These are phyloP conservation scores for Colletotrichum plurivorum DNA, from an alignment of 2,329 filamentous ascomycete species.

Conservation along the genomic window DNA sequence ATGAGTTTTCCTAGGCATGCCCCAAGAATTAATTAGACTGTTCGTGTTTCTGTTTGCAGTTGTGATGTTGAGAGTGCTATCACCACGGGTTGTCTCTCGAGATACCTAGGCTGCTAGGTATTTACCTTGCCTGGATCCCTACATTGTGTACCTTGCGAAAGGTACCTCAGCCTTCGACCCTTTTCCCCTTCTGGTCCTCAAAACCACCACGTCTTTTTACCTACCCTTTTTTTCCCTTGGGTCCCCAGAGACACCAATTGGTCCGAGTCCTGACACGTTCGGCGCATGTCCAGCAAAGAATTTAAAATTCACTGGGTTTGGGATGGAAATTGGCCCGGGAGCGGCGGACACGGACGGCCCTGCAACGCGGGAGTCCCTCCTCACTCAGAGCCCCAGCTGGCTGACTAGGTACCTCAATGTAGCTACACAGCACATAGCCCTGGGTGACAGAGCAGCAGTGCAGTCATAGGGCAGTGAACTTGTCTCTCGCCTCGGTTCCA, in stretches of 20 bases:
- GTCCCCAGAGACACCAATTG: conserved; percentile 17
- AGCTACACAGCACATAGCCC: no score
- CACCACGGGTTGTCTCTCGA: background rate
- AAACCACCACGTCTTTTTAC: background rate
- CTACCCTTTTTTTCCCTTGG: background rate
- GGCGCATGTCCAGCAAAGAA: conserved; percentile 14
- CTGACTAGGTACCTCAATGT: background rate
- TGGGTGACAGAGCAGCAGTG: no score
- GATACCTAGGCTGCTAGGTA: no score
- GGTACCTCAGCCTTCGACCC: background rate
- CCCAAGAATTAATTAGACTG: no score
- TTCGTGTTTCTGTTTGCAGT: conserved; percentile 5
- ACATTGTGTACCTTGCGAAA: no score
- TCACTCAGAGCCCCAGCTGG: conserved; percentile 7
- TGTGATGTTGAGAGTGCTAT: background rate
- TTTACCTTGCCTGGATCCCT: no score
- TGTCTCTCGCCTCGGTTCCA: conserved; percentile 7
- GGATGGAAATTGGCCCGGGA: conserved; percentile 34
- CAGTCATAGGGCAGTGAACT: background rate
- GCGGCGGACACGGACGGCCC: conserved; percentile 18
- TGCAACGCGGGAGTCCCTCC: background rate
- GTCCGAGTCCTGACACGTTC: conserved; percentile 30
- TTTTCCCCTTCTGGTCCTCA: background rate
- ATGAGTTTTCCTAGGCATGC: no score
- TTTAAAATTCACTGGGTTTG: conserved; percentile 20